phyloP scores from a whole-genome alignment of 2,329 filamentous ascomycete genomes.

The Sarocladium brachiariae region DNA sequence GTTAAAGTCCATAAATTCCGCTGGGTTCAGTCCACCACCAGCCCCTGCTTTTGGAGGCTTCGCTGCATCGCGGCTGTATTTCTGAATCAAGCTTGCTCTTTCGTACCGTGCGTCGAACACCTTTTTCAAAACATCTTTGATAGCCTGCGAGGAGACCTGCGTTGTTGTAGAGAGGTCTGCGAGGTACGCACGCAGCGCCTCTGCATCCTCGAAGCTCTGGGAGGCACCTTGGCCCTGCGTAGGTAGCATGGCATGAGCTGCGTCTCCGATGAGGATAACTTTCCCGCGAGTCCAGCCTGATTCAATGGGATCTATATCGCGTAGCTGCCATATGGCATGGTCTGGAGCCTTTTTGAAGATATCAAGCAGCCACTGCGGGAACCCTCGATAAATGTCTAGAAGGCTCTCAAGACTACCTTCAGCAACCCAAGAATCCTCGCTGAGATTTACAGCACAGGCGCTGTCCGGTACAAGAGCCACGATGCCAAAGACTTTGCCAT shows the following conservation, averaged over 20 bases:
- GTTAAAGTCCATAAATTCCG: constrained; percentile 4
- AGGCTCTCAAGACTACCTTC: constrained; percentile 1
- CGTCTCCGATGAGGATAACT: constrained; percentile 16
- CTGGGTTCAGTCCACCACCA: neutral
- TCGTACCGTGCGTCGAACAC: neutral
- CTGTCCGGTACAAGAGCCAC: neutral
- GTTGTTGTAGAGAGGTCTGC: neutral
- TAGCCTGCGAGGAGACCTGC: neutral
- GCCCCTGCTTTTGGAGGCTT: neutral
- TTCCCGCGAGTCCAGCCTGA: constrained; percentile 1
- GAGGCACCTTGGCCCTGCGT: constrained; percentile 20
- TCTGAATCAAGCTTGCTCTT: constrained; percentile 3
- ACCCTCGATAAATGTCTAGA: neutral
- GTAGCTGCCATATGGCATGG: constrained; percentile 1
- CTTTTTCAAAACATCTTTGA: neutral
- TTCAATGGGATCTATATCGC: neutral
- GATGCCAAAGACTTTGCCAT: neutral
- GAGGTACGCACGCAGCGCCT: neutral
- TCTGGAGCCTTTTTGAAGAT: constrained; percentile 4
- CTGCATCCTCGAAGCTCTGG: constrained; percentile 1
- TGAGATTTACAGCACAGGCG: neutral
- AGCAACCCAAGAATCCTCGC: neutral
- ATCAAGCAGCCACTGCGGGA: neutral
- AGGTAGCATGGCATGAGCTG: constrained; percentile 25
- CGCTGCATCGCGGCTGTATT: neutral